These are phyloP conservation scores for Moniliophthora roreri DNA, from an alignment of 1,284 basidiomycete genomes.

Conservation along the genomic window DNA sequence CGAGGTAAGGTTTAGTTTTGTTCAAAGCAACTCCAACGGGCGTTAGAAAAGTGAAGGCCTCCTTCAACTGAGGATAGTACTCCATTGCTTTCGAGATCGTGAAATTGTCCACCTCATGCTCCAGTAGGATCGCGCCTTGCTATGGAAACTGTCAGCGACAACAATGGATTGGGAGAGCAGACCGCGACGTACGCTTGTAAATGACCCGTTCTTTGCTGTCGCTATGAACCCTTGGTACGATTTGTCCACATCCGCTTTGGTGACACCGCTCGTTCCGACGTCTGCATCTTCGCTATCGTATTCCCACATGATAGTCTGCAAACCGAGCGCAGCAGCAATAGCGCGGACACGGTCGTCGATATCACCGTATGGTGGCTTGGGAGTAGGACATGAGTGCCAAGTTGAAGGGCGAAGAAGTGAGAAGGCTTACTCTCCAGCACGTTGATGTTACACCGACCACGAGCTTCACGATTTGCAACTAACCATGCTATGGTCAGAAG, in stretches of 20 bases:
- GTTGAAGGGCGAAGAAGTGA: too few species aligned
- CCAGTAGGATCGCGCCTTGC: constrained; percentile 44
- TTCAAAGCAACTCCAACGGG: constrained; percentile 49
- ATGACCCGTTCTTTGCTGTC: constrained; percentile 38
- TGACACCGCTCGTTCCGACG: constrained; percentile 54
- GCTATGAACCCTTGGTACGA: constrained; percentile 42
- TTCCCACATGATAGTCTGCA: constrained; percentile 63
- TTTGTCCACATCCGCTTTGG: constrained; percentile 37
- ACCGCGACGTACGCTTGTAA: too few species aligned
- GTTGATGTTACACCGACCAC: constrained; percentile 51
- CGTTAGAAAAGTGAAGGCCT: constrained; percentile 41
- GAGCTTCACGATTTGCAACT: constrained; percentile 52
- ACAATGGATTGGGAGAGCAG: too few species aligned
- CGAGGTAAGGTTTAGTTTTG: constrained; percentile 47
- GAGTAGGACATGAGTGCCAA: too few species aligned
- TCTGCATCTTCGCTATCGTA: constrained; percentile 62
- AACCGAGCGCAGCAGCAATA: constrained; percentile 56
- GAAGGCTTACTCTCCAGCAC: too few species aligned
- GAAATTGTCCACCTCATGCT: constrained; percentile 22
- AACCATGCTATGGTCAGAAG: not conserved
- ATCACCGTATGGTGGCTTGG: constrained; percentile 65
- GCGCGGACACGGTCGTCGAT: constrained; percentile 71
- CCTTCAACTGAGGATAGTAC: constrained; percentile 29
- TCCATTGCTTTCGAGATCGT: constrained; percentile 25
- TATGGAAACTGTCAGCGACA: constrained; percentile 22